phyloP scores from a whole-genome alignment of 495 filamentous ascomycete genomes.

The Neurospora discreta region DNA sequence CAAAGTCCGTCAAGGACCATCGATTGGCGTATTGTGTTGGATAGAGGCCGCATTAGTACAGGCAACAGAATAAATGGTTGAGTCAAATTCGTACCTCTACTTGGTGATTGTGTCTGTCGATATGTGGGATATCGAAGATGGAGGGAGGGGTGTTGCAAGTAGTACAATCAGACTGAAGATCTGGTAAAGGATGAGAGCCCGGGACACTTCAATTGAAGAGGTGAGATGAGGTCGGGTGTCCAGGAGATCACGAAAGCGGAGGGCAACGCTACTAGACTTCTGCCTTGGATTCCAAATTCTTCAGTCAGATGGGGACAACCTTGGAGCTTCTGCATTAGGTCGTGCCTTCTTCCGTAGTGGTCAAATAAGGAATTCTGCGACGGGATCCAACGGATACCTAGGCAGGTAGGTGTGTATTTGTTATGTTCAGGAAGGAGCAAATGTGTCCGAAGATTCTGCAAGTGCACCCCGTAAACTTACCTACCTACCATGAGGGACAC shows the following conservation, averaged over 20 bases:
- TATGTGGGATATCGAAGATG: not conserved
- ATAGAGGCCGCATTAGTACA: not conserved
- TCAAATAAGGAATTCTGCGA: no score
- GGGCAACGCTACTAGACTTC: not conserved
- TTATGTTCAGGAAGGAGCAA: not conserved
- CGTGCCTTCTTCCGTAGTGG: not conserved
- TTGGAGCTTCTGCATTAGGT: not conserved
- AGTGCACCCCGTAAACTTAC: not conserved
- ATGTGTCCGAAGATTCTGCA: not conserved
- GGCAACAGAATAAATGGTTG: not conserved
- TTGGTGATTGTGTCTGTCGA: not conserved
- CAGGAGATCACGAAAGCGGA: not conserved
- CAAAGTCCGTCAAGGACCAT: not conserved
- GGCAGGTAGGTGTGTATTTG: not conserved
- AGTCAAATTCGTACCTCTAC: not conserved
- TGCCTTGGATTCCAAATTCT: not conserved
- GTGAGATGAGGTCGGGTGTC: not conserved
- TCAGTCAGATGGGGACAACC: not conserved
- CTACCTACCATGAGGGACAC: not conserved
- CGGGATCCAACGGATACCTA: no score
- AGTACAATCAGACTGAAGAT: not conserved
- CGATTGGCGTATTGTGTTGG: not conserved
- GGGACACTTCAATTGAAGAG: not conserved
- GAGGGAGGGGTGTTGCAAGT: not conserved
- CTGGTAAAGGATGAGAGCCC: not conserved